Evolutionary conservation across 139 green algal species (phyloP).

Genomic region (Diplosphaera chodatii): DNA sequence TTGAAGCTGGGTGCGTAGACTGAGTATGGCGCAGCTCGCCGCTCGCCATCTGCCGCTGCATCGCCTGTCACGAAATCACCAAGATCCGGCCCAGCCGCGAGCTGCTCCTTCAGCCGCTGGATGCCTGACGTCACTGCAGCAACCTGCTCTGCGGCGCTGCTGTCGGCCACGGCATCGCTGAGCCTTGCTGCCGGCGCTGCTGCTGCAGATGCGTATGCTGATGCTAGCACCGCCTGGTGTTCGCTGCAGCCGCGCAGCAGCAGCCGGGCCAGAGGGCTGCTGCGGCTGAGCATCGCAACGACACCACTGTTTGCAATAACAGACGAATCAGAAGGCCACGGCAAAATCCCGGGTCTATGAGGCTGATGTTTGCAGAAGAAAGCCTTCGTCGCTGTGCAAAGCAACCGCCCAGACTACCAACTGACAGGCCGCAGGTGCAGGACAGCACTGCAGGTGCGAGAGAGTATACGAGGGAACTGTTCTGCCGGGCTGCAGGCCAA

Average conservation of each 20-base stretch:
- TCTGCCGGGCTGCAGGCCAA: no score
- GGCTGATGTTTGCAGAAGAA: no score
- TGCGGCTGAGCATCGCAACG: conserved; percentile 1
- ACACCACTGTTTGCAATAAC: background rate
- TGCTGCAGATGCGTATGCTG: background rate
- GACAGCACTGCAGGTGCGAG: no score
- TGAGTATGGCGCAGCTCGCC: conserved; percentile 52
- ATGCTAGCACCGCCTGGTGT: background rate
- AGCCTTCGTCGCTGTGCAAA: no score
- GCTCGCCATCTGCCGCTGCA: background rate
- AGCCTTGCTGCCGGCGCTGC: background rate
- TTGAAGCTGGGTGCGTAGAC: conserved; percentile 73
- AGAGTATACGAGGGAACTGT: no score
- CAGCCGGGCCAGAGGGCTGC: background rate
- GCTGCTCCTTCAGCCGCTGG: background rate
- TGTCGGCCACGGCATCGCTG: background rate
- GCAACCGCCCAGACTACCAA: no score
- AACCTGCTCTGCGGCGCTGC: background rate
- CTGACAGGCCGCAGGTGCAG: no score
- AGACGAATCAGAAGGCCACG: no score
- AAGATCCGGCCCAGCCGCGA: conserved; percentile 55
- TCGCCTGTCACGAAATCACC: conserved; percentile 59
- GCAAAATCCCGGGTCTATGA: no score
- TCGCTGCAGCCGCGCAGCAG: background rate
- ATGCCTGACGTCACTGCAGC: background rate